Evolutionary conservation across 2,329 filamentous ascomycete genomes (phyloP).

Genomic region (Capronia epimyces): DNA sequence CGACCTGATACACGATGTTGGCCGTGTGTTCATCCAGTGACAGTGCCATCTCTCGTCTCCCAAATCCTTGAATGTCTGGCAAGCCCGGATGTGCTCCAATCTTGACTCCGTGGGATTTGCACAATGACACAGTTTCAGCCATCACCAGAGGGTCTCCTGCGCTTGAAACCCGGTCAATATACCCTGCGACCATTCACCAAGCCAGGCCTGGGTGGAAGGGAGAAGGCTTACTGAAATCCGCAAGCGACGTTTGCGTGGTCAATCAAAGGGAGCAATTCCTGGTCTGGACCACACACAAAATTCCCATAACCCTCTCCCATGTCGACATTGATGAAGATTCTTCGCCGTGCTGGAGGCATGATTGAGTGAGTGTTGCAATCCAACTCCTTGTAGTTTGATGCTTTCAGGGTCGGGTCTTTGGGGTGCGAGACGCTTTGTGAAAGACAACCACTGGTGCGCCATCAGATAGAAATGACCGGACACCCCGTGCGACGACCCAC

Average conservation of each 20-base stretch:
- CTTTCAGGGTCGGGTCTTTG: too few species aligned
- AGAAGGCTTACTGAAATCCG: conserved; percentile 45
- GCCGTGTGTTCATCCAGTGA: conserved; percentile 53
- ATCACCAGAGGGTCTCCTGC: too few species aligned
- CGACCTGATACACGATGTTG: conserved; percentile 57
- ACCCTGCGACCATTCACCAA: too few species aligned
- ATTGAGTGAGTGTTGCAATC: too few species aligned
- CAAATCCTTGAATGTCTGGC: conserved; percentile 61
- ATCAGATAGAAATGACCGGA: too few species aligned
- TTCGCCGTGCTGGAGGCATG: conserved; percentile 1
- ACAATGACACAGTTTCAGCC: conserved; percentile 32
- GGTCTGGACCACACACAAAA: conserved; percentile 46
- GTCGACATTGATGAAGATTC: conserved; percentile 10
- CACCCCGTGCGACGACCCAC: too few species aligned
- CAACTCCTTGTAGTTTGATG: too few species aligned
- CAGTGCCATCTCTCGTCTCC: conserved; percentile 56
- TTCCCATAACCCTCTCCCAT: conserved; percentile 13
- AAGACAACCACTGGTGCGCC: too few species aligned
- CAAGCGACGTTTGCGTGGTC: conserved; percentile 59
- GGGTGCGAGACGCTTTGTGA: too few species aligned
- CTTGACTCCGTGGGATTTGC: conserved; percentile 52
- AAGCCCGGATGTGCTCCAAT: conserved; percentile 59
- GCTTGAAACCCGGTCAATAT: too few species aligned
- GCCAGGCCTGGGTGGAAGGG: too few species aligned
- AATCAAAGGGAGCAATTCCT: conserved; percentile 55